A percentile compares a stretch with the other conserved stretches of the same genome.
phyloP scores from a whole-genome alignment of 192 early-diverging fungal genomes.

The Podila epicladia region DNA sequence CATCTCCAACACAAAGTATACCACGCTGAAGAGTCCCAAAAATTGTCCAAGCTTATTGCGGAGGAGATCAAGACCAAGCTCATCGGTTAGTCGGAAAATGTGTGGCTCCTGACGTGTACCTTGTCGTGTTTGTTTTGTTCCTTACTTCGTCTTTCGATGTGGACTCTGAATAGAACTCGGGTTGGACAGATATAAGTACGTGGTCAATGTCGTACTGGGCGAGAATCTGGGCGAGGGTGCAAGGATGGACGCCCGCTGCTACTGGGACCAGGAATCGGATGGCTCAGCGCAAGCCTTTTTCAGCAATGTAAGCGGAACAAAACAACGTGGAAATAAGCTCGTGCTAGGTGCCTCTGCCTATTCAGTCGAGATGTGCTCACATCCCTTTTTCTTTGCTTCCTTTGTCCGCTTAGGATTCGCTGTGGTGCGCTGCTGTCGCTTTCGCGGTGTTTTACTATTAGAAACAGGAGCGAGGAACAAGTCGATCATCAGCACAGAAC shows the following conservation, averaged over 20 bases:
- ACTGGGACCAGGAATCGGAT: conserved; percentile 51
- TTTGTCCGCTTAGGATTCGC: conserved; percentile 14
- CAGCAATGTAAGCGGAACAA: conserved; percentile 20
- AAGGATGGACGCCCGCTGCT: conserved; percentile 47
- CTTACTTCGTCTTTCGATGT: not conserved
- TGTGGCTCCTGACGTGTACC: not conserved
- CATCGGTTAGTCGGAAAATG: conserved; percentile 10
- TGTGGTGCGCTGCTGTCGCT: conserved; percentile 48
- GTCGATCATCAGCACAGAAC: not conserved
- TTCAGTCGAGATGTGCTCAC: not conserved
- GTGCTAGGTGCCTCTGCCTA: not conserved
- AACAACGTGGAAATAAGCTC: not conserved
- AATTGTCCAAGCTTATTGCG: conserved; percentile 35
- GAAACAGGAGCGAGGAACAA: not conserved
- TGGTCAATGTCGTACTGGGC: conserved; percentile 45
- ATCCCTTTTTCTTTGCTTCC: not conserved
- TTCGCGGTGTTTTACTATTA: conserved; percentile 50
- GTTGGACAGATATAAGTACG: conserved; percentile 46
- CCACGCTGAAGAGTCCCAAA: conserved; percentile 23
- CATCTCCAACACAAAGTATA: conserved; percentile 33
- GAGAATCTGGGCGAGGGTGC: conserved; percentile 45
- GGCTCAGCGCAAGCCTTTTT: conserved; percentile 51
- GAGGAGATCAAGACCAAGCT: conserved; percentile 47
- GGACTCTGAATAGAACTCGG: conserved; percentile 23
- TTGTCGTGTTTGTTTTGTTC: too few relatives aligned